Evolutionary conservation across 2,329 filamentous ascomycete genomes (phyloP).

Genomic region (Penicillium sp.): DNA sequence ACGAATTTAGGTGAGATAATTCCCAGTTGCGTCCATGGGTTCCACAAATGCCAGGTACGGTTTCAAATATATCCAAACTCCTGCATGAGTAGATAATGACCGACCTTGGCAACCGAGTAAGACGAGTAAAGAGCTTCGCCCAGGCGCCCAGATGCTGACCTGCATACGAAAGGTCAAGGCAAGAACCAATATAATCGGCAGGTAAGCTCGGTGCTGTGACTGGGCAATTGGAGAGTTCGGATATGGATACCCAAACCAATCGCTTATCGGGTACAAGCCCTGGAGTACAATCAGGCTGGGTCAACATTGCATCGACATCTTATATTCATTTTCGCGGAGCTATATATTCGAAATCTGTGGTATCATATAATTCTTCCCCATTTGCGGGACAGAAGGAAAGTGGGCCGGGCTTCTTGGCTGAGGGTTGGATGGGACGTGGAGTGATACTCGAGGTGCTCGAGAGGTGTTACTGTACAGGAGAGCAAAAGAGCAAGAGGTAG

Average conservation of each 20-base stretch:
- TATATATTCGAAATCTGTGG: conserved; percentile 8
- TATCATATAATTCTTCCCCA: conserved; percentile 13
- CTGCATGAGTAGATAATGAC: no score
- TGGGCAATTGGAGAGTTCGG: background rate
- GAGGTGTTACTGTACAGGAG: conserved; percentile 17
- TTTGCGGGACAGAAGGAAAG: background rate
- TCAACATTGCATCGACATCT: background rate
- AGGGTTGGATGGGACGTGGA: background rate
- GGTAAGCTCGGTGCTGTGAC: background rate
- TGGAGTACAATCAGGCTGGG: no score
- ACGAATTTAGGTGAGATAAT: no score
- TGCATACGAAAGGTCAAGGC: background rate
- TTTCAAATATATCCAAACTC: no score
- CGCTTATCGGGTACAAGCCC: no score
- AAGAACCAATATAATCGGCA: background rate
- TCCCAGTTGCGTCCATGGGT: no score
- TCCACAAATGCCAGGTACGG: no score
- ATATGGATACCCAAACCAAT: background rate
- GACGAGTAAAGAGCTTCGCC: background rate
- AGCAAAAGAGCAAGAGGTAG: background rate
- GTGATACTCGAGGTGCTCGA: background rate
- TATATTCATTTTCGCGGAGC: conserved; percentile 1
- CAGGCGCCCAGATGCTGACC: background rate
- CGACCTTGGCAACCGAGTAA: background rate
- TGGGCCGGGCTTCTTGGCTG: background rate